A percentile compares a stretch with the other conserved stretches of the same genome.
Evolutionary conservation across 2,329 filamentous ascomycete genomes (phyloP).

Genomic region (Hortaea werneckii): DNA sequence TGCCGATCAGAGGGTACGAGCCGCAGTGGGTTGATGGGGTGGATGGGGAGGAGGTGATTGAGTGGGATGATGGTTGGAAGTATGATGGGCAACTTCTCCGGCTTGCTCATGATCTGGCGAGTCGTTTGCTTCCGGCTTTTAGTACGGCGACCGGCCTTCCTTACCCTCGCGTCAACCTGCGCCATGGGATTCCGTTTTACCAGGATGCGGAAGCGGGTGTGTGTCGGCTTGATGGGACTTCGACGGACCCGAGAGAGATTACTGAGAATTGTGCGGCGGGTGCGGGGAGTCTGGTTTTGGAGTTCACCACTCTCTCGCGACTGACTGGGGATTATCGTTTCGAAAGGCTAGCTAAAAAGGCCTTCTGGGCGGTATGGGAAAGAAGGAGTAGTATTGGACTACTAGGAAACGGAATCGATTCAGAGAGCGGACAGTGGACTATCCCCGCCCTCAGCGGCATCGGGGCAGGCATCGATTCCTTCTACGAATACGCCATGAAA

Average conservation of each 20-base stretch:
- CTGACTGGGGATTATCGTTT: slow-evolving; percentile 81
- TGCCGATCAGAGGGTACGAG: slow-evolving; percentile 74
- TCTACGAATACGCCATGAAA: slow-evolving; percentile 97
- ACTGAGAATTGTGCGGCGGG: slow-evolving; percentile 96
- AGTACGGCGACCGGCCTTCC: slow-evolving; percentile 84
- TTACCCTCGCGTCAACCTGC: slow-evolving; percentile 87
- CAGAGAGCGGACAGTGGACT: slow-evolving; percentile 75
- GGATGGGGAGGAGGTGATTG: slow-evolving; percentile 29
- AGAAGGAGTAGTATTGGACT: slow-evolving; percentile 75
- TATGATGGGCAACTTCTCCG: slow-evolving; percentile 87
- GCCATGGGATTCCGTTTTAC: slow-evolving; percentile 86
- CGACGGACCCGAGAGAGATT: slow-evolving; percentile 52
- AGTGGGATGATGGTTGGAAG: slow-evolving; percentile 47
- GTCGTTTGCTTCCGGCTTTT: slow-evolving; percentile 81
- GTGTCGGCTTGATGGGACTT: slow-evolving; percentile 33
- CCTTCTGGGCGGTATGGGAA: slow-evolving; percentile 96
- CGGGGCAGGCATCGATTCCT: slow-evolving; percentile 92
- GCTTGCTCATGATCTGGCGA: slow-evolving; percentile 76
- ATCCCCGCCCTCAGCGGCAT: slow-evolving; percentile 84
- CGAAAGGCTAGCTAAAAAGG: slow-evolving; percentile 77
- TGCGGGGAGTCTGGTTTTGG: slow-evolving; percentile 87
- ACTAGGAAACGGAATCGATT: slow-evolving; percentile 84
- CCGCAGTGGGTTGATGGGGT: slow-evolving; percentile 31
- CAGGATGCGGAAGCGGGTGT: slow-evolving; percentile 41
- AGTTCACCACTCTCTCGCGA: slow-evolving; percentile 83